Evolutionary conservation across 2,329 filamentous ascomycete species (phyloP), one percentile per base, ranked within the genome.

Genomic region (Fusarium lyarnte): DNA sequence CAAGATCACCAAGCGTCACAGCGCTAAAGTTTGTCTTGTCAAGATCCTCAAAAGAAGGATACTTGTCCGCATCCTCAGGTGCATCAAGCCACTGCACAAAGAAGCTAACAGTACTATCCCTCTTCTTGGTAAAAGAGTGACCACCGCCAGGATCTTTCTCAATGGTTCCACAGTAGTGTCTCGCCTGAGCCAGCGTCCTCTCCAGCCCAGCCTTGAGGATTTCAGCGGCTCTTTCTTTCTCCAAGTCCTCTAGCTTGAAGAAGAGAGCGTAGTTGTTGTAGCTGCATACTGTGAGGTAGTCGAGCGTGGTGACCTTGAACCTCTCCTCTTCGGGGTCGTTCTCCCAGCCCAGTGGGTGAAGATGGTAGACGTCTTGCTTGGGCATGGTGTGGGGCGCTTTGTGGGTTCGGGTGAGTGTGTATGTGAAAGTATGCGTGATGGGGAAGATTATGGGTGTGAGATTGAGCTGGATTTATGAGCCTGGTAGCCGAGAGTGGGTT

Each of bases 231-330:
- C 62, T 74, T 23, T 58, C 29, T 51, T 82, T 82, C 3, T 79
- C 74, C 0, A 29, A 43, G 31, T 85, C 80, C 0, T 77, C 67
- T 1, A 84, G 55, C 9, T 76, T 77, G 70, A 85, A 85, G 66
- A 84, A 84, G 0, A 85, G 61, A 0, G 80, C 80, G 27, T 81
- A 84, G 65, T 81, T 82, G 55, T 79, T 83, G 68, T 83, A 85
- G 17, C 70, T 77, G 39, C 72, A 76, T 1, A 69, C 76, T 0
- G 78, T 75, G 36, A 82, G 60, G 42, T 82, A 80, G 76, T 84
- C 81, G 8, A 84, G 77, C 0, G 78, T 82, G 3, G 81, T 81
- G 27, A 84, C 66, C 57, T 78, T 80, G 67, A 81, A 79, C 2
- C 78, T 74, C 13, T 72, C 69, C 42, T 71, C 67, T 19, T 72